Evolutionary conservation across 2,329 filamentous ascomycete species (phyloP), one percentile per base, ranked within the genome.

Genomic region (Tolypocladium sp.): DNA sequence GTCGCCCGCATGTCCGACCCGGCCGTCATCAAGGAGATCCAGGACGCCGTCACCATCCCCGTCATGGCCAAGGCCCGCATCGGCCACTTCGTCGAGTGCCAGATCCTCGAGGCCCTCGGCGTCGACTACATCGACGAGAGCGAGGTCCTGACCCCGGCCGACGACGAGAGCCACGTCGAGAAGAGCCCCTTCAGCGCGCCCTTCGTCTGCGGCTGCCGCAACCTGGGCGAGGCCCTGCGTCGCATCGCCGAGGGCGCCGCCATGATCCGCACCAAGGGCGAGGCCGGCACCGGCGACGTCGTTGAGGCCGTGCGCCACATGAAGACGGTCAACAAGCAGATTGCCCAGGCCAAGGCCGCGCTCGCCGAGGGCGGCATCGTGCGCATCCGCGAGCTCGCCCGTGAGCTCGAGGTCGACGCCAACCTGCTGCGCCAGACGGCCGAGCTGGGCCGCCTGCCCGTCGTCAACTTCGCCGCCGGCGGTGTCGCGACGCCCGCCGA

Each of bases 11-110:
- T 99, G 94, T 94, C 90, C 2, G 93, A 97, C 78, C 94, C 94
- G 2, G 79, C 83, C 68, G 90, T 97, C 84, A 97, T 97, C 82
- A 89, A 89, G 77, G 90, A 92, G 75, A 97, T 99, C 73, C 95
- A 97, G 86, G 85, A 82, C 3, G 87, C 92, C 46, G 94, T 97
- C 54, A 97, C 93, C 58, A 97, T 97, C 69, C 94, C 94, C 67
- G 94, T 99, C 75, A 97, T 99, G 94, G 94, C 94, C 64, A 99
- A 99, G 80, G 93, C 93, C 30, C 86, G 94, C 71, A 99, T 97
- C 72, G 94, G 94, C 42, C 94, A 99, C 79, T 92, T 97, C 67
- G 93, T 97, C 69, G 94, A 99, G 80, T 97, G 92, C 79, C 93
- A 93, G 87, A 95, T 99, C 77, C 89, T 99, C 70, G 90, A 97